Base-by-base conservation (phyloP, 176 grass and related monocot genomes). In the Zoysia pacifica region DNA sequence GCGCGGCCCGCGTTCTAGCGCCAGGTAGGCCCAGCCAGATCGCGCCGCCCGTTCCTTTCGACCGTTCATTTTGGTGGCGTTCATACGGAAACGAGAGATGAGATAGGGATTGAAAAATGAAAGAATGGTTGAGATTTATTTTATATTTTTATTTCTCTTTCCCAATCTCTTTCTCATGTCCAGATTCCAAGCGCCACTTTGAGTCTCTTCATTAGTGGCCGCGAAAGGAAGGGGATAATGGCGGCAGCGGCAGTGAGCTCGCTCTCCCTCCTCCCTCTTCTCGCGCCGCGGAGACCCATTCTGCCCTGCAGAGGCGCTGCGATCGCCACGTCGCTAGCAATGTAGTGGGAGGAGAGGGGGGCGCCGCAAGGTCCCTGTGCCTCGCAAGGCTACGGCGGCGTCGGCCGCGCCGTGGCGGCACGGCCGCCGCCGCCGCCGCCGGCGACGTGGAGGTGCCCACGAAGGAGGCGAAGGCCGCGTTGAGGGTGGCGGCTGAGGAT, bases 401-500 rank as follows among this genome's bases (percentile, higher is more conserved):
- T 20, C 80, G 81, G 63, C 37, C 55, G 71, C 62, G 72, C 37
- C 80, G 81, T 19, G 59, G 71, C 1, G 28, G 64, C 2, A 48
- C 35, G 19, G 78, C 69, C 4, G 56, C 36, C 12, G 73, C 49
- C 16, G 55, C 65, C 65, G 71, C 61, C 62, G 47, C 54, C 52
- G 81, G 54, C 3, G 88, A 87, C 6, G 82, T 70, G 52, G 78
- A 79, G 50, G 2, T 72, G 50, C 69, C 74, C 5, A 13, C 85
- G 56, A 86, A 88, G 67, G 84, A 84, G 55, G 77, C 79, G 71
- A 72, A 81, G 83, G 75, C 71, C 28, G 39, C 49, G 60, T 60
- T 91, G 68, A 86, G 84, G 67, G 79, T 90, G 13, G 80, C 92
- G 4, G 76, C 89, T 2, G 76, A 87, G 15, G 83, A 87, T 13